Percentiles rank a stretch among this genome's conserved stretches.
These are phyloP conservation scores for Aspergillus egyptiacus DNA, from an alignment of 495 filamentous ascomycete species.

Conservation along the genomic window DNA sequence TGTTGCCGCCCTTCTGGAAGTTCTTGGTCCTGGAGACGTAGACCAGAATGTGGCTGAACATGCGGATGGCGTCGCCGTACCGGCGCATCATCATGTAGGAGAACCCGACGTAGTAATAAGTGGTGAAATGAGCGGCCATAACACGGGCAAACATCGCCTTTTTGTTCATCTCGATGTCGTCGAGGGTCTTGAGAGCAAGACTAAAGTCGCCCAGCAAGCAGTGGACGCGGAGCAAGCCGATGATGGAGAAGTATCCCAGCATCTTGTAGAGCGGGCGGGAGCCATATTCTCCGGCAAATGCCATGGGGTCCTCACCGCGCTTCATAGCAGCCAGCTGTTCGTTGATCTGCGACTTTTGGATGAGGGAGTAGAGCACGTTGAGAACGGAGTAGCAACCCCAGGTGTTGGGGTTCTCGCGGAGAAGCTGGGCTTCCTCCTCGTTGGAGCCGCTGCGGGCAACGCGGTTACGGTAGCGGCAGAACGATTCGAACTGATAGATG, in stretches of 20 bases:
- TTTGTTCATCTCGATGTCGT: slow-evolving; percentile 99
- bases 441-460: slow-evolving; percentile 80
- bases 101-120: slow-evolving; percentile 99
- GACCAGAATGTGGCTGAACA: slow-evolving; percentile 99
- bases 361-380: slow-evolving; percentile 98
- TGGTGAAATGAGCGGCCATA: slow-evolving; percentile 99
- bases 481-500: slow-evolving; percentile 99
- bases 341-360: slow-evolving; percentile 94
- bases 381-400: slow-evolving; percentile 99
- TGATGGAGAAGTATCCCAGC: slow-evolving; percentile 98
- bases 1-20: slow-evolving; percentile 93
- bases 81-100: slow-evolving; percentile 99
- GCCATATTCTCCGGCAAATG: slow-evolving; percentile 90
- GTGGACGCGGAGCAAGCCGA: slow-evolving; percentile 93
- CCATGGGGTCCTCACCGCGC: slow-evolving; percentile 77
- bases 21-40: slow-evolving; percentile 99
- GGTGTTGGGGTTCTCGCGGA: slow-evolving; percentile 94
- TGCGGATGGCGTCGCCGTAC: slow-evolving; percentile 97
- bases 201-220: slow-evolving; percentile 96
- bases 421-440: slow-evolving; percentile 81
- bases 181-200: slow-evolving; percentile 94
- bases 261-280: slow-evolving; percentile 90
- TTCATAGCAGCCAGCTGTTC: slow-evolving; percentile 95
- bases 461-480: slow-evolving; percentile 90
- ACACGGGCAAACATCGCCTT: slow-evolving; percentile 99